These are phyloP conservation scores for Staphylotrichum longicolle DNA, from an alignment of 495 filamentous ascomycete genomes.

Conservation along the genomic window DNA sequence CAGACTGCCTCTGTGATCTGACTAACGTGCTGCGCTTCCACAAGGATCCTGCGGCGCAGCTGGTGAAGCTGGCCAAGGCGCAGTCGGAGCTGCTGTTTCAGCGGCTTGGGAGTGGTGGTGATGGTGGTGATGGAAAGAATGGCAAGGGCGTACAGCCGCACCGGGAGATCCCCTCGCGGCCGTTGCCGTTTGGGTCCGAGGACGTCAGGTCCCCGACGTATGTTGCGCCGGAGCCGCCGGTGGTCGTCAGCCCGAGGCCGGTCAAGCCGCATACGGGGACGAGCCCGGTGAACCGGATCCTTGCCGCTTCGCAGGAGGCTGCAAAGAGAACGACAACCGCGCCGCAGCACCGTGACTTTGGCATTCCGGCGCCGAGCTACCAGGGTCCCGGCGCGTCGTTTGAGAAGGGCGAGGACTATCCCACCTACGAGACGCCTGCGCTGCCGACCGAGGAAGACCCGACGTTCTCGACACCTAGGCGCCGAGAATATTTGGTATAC, in stretches of 20 bases:
- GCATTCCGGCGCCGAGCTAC: constrained; percentile 44
- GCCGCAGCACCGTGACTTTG: too few relatives aligned
- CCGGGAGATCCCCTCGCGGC: constrained; percentile 41
- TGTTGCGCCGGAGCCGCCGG: constrained; percentile 39
- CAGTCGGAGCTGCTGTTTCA: constrained; percentile 58
- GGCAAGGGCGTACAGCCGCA: constrained; percentile 8
- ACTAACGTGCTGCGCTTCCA: constrained; percentile 49
- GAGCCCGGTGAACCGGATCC: constrained; percentile 34
- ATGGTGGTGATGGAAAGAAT: not conserved
- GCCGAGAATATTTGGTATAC: not conserved
- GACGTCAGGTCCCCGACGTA: constrained; percentile 46
- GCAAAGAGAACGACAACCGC: not conserved
- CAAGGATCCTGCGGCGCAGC: constrained; percentile 67
- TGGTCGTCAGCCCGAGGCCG: constrained; percentile 42
- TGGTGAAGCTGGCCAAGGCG: constrained; percentile 64
- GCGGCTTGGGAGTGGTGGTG: constrained; percentile 30
- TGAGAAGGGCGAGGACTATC: constrained; percentile 48
- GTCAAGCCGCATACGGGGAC: constrained; percentile 37
- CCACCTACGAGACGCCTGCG: constrained; percentile 36
- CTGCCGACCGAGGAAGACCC: constrained; percentile 43
- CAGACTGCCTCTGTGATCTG: constrained; percentile 60
- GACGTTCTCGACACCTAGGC: constrained; percentile 41
- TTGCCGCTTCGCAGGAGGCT: constrained; percentile 19
- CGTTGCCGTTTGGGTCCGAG: constrained; percentile 51
- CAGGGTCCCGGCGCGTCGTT: constrained; percentile 44